Conservation (phyloP, 306 rosid species). For the Vicia villosa region DNA sequence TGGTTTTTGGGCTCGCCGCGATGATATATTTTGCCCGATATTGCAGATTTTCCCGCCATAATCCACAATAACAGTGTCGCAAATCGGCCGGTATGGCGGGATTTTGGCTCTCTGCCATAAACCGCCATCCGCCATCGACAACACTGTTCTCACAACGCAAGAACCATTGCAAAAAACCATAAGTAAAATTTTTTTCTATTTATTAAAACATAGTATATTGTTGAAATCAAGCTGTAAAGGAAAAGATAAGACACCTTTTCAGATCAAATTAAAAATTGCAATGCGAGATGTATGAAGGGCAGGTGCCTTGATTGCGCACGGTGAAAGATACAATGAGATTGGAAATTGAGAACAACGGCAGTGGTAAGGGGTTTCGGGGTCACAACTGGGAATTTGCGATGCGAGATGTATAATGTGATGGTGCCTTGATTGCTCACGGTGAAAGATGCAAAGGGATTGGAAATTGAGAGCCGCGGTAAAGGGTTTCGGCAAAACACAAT, state of each 20-base stretch:
- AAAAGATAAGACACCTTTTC: background rate
- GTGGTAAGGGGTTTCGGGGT: background rate
- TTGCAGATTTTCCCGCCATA: too few species aligned
- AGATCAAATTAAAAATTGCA: background rate
- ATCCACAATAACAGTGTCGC: too few species aligned
- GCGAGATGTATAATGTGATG: background rate
- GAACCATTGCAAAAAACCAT: background rate
- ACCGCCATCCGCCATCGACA: too few species aligned
- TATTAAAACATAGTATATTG: background rate
- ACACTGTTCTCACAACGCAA: background rate
- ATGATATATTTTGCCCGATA: too few species aligned
- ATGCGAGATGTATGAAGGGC: background rate
- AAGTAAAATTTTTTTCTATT: background rate
- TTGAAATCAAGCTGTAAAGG: background rate
- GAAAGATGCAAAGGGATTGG: background rate
- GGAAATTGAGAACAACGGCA: background rate
- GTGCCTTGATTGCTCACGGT: background rate
- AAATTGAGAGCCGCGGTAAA: background rate
- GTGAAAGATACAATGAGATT: background rate
- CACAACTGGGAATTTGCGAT: background rate
- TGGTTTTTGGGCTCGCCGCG: too few species aligned
- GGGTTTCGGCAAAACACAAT: background rate
- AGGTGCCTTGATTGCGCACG: background rate
- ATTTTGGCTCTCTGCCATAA: too few species aligned
- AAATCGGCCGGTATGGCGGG: too few species aligned